Conservation (phyloP, 345 rosid genomes). For the Salix brachista region DNA sequence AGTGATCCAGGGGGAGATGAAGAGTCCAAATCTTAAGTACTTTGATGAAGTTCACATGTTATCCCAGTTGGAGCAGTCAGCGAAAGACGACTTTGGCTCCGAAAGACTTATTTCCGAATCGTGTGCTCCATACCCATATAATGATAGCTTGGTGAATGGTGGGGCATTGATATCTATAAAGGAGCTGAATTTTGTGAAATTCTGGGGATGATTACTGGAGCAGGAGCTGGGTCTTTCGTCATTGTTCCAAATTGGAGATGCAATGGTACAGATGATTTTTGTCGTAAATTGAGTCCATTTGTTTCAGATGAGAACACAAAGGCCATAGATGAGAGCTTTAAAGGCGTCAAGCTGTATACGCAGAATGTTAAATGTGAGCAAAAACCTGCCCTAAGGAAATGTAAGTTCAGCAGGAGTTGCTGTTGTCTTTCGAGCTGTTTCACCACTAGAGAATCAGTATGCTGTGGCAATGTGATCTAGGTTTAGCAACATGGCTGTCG, state of each 20-base stretch:
- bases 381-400: constrained; percentile 27
- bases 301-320: constrained; percentile 43
- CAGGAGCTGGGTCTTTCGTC: constrained; percentile 29
- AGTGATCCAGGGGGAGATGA: constrained; percentile 56
- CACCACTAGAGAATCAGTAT: constrained; percentile 48
- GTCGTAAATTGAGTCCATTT: constrained; percentile 73
- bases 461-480: constrained; percentile 45
- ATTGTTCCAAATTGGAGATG: constrained; percentile 85
- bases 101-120: constrained; percentile 51
- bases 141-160: constrained; percentile 26
- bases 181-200: constrained; percentile 55
- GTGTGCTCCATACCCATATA: constrained; percentile 65
- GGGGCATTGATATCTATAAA: constrained; percentile 45
- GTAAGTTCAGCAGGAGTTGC: constrained; percentile 47
- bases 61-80: constrained; percentile 53
- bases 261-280: constrained; percentile 41
- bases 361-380: constrained; percentile 59
- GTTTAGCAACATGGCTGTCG: constrained; percentile 57
- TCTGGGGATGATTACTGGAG: constrained; percentile 43
- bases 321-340: constrained; percentile 64
- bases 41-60: constrained; percentile 56
- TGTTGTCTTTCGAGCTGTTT: constrained; percentile 57
- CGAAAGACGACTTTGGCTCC: constrained; percentile 50
- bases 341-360: constrained; percentile 55
- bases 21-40: constrained; percentile 56